Evolutionary conservation across 1,139 yeast species (phyloP), one percentile per base, ranked within the genome.

Genomic region (Blastobotrys indianensis): DNA sequence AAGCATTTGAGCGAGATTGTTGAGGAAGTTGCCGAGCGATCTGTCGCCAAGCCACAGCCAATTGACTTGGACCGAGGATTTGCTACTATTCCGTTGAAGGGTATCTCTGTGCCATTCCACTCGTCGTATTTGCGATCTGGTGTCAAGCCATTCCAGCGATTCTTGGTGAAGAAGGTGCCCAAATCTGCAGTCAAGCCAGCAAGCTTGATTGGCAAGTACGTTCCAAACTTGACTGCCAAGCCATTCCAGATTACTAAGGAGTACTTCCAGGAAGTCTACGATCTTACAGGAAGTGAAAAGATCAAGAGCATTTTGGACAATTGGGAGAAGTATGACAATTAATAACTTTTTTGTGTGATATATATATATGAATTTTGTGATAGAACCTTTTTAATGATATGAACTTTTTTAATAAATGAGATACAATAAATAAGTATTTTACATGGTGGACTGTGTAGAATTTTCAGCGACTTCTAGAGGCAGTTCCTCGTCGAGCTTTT

Each of bases 51-150:
- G 73, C 88, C 94, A 47, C 97, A 90, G 74, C 97, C 97, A 59
- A 86, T 92, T 65, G 95, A 90, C 47, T 77, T 94, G 63, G 94
- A 92, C 72, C 84, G 98, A 73, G 99, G 99, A 34, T 92, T 85
- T 61, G 97, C 99, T 41, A 94, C 94, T 62, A 92, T 92, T 60
- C 99, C 99, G 66, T 80, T 92, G 68, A 90, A 85, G 77, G 98
- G 98, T 60, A 92, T 92, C 58, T 87, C 96, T 25, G 99, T 92
- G 63, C 99, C 99, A 52, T 92, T 92, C 97, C 98, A 94, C 72
- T 88, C 97, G 37, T 84, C 95, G 32, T 92, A 94, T 74, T 78
- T 92, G 74, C 85, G 92, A 77, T 85, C 94, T 52, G 99, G 99
- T 71, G 99, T 92, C 54, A 90, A 88, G 72, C 98, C 98, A 61